Percentiles rank a stretch among this genome's conserved stretches.
Conservation (phyloP, 768 basidiomycete species). For the Rhodotorula toruloides region DNA sequence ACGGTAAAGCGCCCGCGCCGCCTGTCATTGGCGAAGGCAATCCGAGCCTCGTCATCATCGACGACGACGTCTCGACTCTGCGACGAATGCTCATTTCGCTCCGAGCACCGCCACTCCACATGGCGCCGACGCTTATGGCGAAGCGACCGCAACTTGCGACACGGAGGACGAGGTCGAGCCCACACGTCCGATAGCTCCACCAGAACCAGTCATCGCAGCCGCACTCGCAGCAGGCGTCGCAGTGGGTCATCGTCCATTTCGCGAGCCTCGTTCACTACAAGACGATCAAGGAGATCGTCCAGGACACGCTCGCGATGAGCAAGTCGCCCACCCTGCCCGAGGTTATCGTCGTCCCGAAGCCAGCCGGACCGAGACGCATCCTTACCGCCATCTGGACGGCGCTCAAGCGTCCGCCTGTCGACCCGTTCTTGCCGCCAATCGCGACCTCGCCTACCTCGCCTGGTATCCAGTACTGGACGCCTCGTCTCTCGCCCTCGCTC, state of each 20-base stretch:
- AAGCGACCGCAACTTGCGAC: conserved; percentile 40
- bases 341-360: conserved; percentile 94
- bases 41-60: conserved; percentile 70
- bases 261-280: conserved; percentile 87
- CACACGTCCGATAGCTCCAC: conserved; percentile 60
- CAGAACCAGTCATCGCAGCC: conserved; percentile 10
- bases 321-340: conserved; percentile 58
- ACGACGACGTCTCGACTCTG: conserved; percentile 80
- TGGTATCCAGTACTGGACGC: conserved; percentile 53
- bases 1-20: not conserved
- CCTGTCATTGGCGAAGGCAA: not conserved
- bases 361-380: conserved; percentile 87
- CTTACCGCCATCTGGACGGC: conserved; percentile 89
- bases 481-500: conserved; percentile 45
- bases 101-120: conserved; percentile 43
- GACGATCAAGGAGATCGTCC: conserved; percentile 74
- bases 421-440: conserved; percentile 89
- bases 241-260: conserved; percentile 72
- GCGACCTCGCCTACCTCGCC: conserved; percentile 84
- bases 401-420: conserved; percentile 73
- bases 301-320: conserved; percentile 57
- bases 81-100: conserved; percentile 67
- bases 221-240: conserved; percentile 7
- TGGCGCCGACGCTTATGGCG: conserved; percentile 30
- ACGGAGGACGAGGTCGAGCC: conserved; percentile 60